Conservation (phyloP, 2,329 filamentous ascomycete species). For the Lizonia empirigonia region DNA sequence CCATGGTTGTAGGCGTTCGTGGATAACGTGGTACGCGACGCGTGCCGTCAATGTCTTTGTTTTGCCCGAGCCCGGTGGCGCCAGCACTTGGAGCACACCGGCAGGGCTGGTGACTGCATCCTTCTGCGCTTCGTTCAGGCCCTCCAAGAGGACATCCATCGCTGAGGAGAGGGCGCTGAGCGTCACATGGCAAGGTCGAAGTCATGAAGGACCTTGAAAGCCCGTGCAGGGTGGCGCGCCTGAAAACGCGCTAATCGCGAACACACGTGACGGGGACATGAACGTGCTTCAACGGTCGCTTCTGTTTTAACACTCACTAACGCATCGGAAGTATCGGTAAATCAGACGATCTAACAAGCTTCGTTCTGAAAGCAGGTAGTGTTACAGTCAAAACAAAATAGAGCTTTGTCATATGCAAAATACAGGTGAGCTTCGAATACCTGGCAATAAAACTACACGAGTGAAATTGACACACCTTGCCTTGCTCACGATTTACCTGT, state of each 20-base stretch:
- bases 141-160: constrained; percentile 63
- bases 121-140: constrained; percentile 68
- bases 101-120: constrained; percentile 68
- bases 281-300: no score
- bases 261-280: not conserved
- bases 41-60: constrained; percentile 94
- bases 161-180: constrained; percentile 11
- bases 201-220: not conserved
- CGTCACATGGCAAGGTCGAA: constrained; percentile 17
- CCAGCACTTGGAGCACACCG: constrained; percentile 65
- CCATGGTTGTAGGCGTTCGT: constrained; percentile 74
- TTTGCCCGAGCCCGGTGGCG: constrained; percentile 77
- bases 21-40: constrained; percentile 83
- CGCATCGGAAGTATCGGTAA: no score
- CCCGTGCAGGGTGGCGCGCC: constrained; percentile 1
- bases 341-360: no score
- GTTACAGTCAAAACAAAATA: not conserved
- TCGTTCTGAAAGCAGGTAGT: not conserved
- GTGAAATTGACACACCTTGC: not conserved
- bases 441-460: not conserved
- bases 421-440: not conserved
- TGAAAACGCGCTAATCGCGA: constrained; percentile 4
- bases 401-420: not conserved
- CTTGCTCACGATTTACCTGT: not conserved
- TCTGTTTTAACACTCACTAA: no score